Evolutionary conservation across 1,139 yeast species (phyloP).

Genomic region (Diutina catenulata): DNA sequence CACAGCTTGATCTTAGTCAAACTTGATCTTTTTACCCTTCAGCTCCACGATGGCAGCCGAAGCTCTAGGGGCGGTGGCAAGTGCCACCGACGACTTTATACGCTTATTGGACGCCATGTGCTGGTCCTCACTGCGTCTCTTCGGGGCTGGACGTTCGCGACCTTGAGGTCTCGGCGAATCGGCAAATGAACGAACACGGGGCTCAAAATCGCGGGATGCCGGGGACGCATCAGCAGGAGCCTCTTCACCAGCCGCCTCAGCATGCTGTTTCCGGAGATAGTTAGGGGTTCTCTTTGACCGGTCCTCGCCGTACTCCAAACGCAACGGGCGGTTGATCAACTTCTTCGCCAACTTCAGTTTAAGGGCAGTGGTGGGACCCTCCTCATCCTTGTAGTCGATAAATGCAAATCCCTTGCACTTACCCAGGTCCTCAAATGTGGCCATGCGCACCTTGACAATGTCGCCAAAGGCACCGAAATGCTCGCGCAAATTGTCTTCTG

Average conservation of each 20-base stretch:
- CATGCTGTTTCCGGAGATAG: not conserved
- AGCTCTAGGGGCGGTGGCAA: constrained; percentile 83
- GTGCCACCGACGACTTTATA: constrained; percentile 73
- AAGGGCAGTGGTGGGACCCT: constrained; percentile 75
- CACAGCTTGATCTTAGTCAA: constrained; percentile 33
- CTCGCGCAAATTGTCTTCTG: constrained; percentile 61
- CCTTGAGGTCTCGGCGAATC: not conserved
- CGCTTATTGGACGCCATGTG: constrained; percentile 22
- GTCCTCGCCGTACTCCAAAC: constrained; percentile 93
- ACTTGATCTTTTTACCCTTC: constrained; percentile 77
- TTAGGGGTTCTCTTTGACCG: constrained; percentile 25
- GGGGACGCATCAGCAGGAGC: not conserved
- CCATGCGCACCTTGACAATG: constrained; percentile 77
- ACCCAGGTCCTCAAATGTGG: constrained; percentile 91
- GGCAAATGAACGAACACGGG: not conserved
- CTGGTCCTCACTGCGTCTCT: not conserved
- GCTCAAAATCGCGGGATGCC: not conserved
- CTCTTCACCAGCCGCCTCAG: constrained; percentile 10
- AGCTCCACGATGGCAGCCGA: constrained; percentile 85
- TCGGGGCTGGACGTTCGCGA: not conserved
- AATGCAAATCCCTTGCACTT: constrained; percentile 96
- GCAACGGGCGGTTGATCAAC: constrained; percentile 61
- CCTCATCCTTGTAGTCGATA: constrained; percentile 70
- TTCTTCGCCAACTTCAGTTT: constrained; percentile 58
- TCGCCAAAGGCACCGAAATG: constrained; percentile 78